Base-by-base conservation (phyloP, 306 rosid species). In the Trichosanthes cucumerina region DNA sequence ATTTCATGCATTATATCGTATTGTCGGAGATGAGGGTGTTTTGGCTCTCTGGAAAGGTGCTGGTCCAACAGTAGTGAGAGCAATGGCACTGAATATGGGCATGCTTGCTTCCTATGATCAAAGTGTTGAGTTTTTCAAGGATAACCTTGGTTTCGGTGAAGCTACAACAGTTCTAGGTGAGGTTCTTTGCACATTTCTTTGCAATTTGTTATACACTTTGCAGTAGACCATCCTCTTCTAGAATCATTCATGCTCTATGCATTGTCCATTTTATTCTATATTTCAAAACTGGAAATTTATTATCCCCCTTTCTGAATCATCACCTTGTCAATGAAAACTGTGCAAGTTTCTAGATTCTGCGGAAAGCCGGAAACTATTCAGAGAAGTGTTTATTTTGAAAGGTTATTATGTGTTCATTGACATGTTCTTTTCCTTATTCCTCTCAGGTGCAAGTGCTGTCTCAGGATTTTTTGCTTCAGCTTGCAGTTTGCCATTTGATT, bases 11-110 rank as follows among this genome's bases (percentile, higher is more conserved):
- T 97, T 95, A 15, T 88, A 77, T 83, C 95, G 99, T 62, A 95
- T 95, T 83, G 83, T 58, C 54, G 58, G 91, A 12, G 99, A 95
- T 63, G 99, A 95, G 83, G 99, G 99, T 47, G 86, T 95, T 78
- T 83, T 95, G 85, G 89, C 99, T 5, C 97, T 95, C 43, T 95
- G 99, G 99, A 95, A 95, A 80, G 99, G 99, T 79, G 99, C 99
- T 7, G 99, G 99, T 5, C 99, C 99, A 24, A 95, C 99, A 78
- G 99, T 95, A 0, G 97, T 95, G 26, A 89, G 99, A 81, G 99
- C 99, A 46, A 95, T 95, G 99, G 99, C 97, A 66, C 86, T 95
- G 91, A 95, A 95, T 87, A 95, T 95, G 99, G 99, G 99, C 24
- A 95, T 95, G 99, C 99, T 95, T 78, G 97, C 99, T 54, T 95